These are phyloP conservation scores for Venturia carpophila DNA, from an alignment of 2,329 filamentous ascomycete genomes.

Conservation along the genomic window DNA sequence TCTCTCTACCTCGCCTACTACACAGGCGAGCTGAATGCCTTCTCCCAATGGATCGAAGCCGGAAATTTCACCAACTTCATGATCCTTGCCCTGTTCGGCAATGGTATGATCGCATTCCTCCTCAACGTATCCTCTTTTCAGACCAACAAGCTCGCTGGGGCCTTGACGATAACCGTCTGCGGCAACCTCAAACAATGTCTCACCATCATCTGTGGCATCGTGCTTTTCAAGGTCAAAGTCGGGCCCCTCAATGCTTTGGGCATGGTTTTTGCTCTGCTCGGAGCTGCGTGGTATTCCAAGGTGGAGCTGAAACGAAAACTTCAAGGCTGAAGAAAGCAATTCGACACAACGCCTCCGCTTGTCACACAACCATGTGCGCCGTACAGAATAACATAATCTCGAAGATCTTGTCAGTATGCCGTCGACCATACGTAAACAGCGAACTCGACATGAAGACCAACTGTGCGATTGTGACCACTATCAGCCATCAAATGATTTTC, in stretches of 20 bases:
- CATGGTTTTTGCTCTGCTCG: constrained; percentile 18
- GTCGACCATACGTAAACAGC: no score
- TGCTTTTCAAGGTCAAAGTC: constrained; percentile 31
- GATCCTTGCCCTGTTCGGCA: constrained; percentile 25
- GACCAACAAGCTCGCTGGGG: constrained; percentile 33
- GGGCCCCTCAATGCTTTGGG: constrained; percentile 43
- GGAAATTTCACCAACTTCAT: constrained; percentile 24
- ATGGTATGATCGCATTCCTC: constrained; percentile 29
- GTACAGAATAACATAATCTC: background rate
- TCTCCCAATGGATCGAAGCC: constrained; percentile 21
- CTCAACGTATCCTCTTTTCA: constrained; percentile 34
- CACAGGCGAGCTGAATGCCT: constrained; percentile 41
- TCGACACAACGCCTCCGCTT: background rate
- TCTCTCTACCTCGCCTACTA: constrained; percentile 45
- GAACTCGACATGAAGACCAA: no score
- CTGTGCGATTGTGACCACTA: no score
- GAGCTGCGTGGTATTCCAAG: constrained; percentile 18
- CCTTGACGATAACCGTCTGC: constrained; percentile 31
- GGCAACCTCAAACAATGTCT: constrained; percentile 33
- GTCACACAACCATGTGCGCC: background rate
- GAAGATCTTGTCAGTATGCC: no score
- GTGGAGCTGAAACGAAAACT: constrained; percentile 17
- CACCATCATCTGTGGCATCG: constrained; percentile 32
- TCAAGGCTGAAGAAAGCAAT: background rate
- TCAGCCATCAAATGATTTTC: no score